Evolutionary conservation across 345 rosid species (phyloP).

Genomic region (Brassica carinata): DNA sequence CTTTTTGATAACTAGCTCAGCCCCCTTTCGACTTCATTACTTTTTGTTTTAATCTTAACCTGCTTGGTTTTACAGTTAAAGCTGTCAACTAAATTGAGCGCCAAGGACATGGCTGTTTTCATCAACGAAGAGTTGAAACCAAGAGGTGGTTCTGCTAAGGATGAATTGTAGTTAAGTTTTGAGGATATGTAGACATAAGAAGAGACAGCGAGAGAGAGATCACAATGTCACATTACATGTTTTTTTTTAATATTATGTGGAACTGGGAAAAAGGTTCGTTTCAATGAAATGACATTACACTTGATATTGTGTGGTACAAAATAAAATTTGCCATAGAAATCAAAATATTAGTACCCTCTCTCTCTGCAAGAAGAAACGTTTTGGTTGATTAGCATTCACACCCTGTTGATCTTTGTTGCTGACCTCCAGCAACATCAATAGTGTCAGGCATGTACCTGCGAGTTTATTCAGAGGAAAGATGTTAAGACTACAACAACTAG

Average conservation of each 20-base stretch:
- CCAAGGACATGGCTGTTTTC: constrained; percentile 36
- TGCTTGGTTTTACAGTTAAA: constrained; percentile 59
- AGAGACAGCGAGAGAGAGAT: background rate
- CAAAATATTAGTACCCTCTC: background rate
- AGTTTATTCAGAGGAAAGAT: background rate
- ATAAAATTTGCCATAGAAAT: constrained; percentile 2
- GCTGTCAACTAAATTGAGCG: constrained; percentile 56
- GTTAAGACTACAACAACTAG: background rate
- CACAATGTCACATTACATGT: background rate
- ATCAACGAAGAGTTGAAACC: constrained; percentile 33
- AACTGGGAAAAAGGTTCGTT: background rate
- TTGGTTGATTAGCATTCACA: constrained; percentile 59
- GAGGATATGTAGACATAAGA: background rate
- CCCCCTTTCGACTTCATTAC: constrained; percentile 29
- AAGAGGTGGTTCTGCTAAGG: constrained; percentile 8
- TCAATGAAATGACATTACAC: constrained; percentile 4
- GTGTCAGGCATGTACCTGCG: constrained; percentile 75
- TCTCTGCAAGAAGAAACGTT: background rate
- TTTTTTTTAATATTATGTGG: background rate
- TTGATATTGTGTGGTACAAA: constrained; percentile 20
- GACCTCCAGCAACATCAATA: constrained; percentile 63
- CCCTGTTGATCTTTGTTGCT: constrained; percentile 67
- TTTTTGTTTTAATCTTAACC: constrained; percentile 14
- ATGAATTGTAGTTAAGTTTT: constrained; percentile 28
- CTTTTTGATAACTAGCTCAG: background rate